Evolutionary conservation across 1,284 basidiomycete genomes (phyloP), one percentile per base, ranked within the genome.

Genomic region (Ganoderma lucidum): DNA sequence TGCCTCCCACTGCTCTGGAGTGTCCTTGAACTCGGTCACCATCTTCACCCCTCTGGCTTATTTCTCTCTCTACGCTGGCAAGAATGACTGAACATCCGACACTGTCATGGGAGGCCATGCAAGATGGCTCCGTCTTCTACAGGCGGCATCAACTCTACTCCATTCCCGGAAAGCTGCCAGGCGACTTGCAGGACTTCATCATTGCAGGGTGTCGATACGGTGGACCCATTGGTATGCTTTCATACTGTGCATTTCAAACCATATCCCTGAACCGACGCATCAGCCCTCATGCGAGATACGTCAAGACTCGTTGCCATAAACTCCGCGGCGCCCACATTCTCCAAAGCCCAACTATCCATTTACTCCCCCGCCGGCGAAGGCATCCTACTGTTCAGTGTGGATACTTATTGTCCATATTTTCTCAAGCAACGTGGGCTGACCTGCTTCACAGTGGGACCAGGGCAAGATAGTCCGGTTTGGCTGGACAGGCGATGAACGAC

Each of bases 261-360:
- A 48, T 14, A 6, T 55, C 6, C 48, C 48, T 60, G 42, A 69
- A 62, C 2, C 8, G 28, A 44, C 5, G 58, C 23, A 6, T 6
- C 74, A 96, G 97, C 97, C 28, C 81, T 98, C 37, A 94, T 97
- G 86, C 87, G 96, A 6, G 96, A 99, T 78, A 89, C 88, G 63
- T 87, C 91, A 12, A 96, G 94, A 79, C 82, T 98, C 14, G 86
- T 98, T 65, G 88, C 94, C 0, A 78, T 97, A 1, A 89, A 92
- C 35, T 88, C 88, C 60, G 85, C 88, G 23, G 84, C 86, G 4
- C 82, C 88, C 35, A 81, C 88, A 1, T 81, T 92, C 66, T 85
- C 91, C 19, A 95, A 93, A 80, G 88, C 94, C 37, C 90, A 94
- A 79, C 88, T 95, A 53, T 90, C 93, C 74, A 81, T 95, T 42